Evolutionary conservation across 352 stramenopile genomes (phyloP).

Genomic region (Globisporangium viniferum): DNA sequence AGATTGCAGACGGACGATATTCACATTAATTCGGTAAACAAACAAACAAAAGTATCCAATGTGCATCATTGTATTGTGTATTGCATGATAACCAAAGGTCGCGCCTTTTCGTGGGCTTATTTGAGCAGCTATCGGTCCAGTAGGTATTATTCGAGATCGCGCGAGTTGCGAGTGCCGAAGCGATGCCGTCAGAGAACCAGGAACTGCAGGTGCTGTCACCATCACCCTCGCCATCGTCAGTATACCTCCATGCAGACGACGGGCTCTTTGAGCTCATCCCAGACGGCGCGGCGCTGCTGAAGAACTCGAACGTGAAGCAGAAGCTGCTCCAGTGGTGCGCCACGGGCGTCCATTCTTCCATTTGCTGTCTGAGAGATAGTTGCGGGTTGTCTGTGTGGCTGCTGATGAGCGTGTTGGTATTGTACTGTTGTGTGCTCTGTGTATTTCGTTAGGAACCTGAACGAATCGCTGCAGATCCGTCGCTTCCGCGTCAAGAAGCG

Average conservation of each 20-base stretch:
- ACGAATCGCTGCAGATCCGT: conserved; percentile 46
- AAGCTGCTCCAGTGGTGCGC: conserved; percentile 72
- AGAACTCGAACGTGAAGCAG: conserved; percentile 49
- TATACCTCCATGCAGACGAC: background rate
- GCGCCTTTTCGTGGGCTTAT: background rate
- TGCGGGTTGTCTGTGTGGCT: background rate
- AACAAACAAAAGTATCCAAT: background rate
- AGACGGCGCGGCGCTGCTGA: conserved; percentile 41
- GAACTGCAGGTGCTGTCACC: background rate
- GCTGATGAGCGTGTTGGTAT: background rate
- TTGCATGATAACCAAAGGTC: background rate
- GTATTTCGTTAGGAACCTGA: conserved; percentile 46
- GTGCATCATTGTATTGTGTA: background rate
- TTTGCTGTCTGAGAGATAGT: background rate
- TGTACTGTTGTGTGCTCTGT: background rate
- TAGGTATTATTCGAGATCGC: too few relatives aligned
- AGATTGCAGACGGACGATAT: background rate
- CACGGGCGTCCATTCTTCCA: too few relatives aligned
- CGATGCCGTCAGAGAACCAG: conserved; percentile 2
- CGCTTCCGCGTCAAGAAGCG: conserved; percentile 57
- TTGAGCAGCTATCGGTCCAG: too few relatives aligned
- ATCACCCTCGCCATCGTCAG: background rate
- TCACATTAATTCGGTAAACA: background rate
- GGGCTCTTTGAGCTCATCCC: conserved; percentile 44
- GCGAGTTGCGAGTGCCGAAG: too few relatives aligned